These are phyloP conservation scores for Tubosaeta sp. DNA, from an alignment of 768 basidiomycete species.

Conservation along the genomic window DNA sequence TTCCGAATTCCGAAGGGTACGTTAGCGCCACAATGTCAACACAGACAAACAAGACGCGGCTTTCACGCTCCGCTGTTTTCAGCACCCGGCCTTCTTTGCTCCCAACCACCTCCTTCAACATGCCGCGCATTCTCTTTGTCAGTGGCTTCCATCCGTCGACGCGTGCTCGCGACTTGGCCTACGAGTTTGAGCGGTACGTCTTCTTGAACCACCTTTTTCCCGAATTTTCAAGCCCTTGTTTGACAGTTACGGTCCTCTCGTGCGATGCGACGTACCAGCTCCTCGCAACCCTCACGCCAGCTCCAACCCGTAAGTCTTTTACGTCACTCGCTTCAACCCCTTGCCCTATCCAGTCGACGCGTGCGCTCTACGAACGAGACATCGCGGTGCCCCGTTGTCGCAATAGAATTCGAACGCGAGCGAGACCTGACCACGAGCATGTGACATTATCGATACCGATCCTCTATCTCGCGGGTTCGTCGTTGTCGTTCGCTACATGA, in stretches of 20 bases:
- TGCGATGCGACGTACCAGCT: conserved; percentile 88
- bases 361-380: conserved; percentile 32
- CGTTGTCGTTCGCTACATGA: conserved; percentile 22
- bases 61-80: conserved; percentile 30
- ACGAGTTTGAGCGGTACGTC: conserved; percentile 78
- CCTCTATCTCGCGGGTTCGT: conserved; percentile 27
- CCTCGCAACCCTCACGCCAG: conserved; percentile 72
- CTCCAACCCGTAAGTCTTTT: conserved; percentile 74
- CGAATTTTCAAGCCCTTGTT: conserved; percentile 5
- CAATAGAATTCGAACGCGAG: conserved; percentile 28
- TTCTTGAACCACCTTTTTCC: background rate
- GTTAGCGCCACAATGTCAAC: conserved; percentile 38
- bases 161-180: conserved; percentile 79
- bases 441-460: conserved; percentile 27
- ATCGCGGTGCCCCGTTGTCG: conserved; percentile 21
- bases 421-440: conserved; percentile 21
- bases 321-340: conserved; percentile 24
- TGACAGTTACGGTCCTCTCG: conserved; percentile 69
- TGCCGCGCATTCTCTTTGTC: conserved; percentile 85
- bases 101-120: conserved; percentile 29
- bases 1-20: too few species aligned
- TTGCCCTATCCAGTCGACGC: conserved; percentile 37
- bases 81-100: conserved; percentile 12
- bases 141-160: conserved; percentile 83
- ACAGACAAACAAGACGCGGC: conserved; percentile 22